Base-by-base conservation (phyloP, 768 basidiomycete species). In the Naematelia aurantialba region DNA sequence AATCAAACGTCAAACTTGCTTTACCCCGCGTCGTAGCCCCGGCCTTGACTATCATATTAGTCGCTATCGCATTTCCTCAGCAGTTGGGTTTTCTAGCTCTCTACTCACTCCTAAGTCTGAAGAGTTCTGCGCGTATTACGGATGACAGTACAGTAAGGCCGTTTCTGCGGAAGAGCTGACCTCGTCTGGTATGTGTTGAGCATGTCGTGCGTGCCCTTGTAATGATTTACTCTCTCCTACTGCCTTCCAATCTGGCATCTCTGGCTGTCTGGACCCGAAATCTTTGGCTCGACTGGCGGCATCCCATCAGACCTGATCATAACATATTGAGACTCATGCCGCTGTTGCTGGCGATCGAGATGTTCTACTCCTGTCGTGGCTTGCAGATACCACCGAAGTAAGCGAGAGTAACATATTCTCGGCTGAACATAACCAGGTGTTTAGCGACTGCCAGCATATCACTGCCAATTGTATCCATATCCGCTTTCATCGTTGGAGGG, bases 241-340 rank as follows among this genome's bases (percentile, higher is more conserved):
- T 94, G 0, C 92, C 92, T 0, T 79, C 89, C 56, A 82, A 82
- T 4, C 87, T 85, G 1, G 87, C 89, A 0, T 86, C 87, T 4
- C 79, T 97, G 24, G 86, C 84, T 1, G 91, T 94, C 1, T 97
- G 93, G 93, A 87, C 87, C 1, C 84, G 91, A 51, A 93, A 91
- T 39, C 79, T 94, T 11, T 81, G 84, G 34, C 88, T 88, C 0
- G 88, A 89, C 10, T 82, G 85, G 60, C 86, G 83, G 5, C 85
- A 86, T 4, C 88, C 88, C 1, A 93, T 91, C 74, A 83, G 85
- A 45, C 86, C 88, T 0, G 91, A 93, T 72, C 89, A 91, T 69
- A 71, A 74, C 54, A 11, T 64, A 1, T 19, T 68, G 2, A 27
- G 58, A 13, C 42, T 70, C 11, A 24, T 68, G 2, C 65, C 65